These are phyloP conservation scores for Zygosaccharomyces gambellarensis DNA, from an alignment of 805 yeast species.

Conservation along the genomic window DNA sequence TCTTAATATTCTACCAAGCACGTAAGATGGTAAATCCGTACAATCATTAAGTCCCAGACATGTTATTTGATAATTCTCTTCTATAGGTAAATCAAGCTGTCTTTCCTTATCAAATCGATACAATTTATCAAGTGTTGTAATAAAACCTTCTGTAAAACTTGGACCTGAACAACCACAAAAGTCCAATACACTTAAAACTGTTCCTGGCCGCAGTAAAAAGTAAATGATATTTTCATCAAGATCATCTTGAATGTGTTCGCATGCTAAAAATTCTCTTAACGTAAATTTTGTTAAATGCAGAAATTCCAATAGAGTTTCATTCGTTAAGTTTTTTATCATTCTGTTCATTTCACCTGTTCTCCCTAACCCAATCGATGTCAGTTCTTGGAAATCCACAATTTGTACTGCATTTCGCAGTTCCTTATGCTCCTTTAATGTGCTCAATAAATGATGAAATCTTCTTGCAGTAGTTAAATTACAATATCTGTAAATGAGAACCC, in stretches of 20 bases:
- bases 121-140: conserved; percentile 29
- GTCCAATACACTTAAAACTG: conserved; percentile 62
- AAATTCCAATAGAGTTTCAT: conserved; percentile 61
- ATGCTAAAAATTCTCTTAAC: conserved; percentile 71
- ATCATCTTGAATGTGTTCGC: conserved; percentile 83
- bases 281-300: conserved; percentile 55
- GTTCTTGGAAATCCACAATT: conserved; percentile 79
- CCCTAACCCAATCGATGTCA: conserved; percentile 86
- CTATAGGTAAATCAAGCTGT: conserved; percentile 17
- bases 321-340: conserved; percentile 86
- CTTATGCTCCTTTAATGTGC: conserved; percentile 44
- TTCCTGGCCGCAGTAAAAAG: conserved; percentile 30
- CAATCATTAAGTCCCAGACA: conserved; percentile 81
- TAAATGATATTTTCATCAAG: conserved; percentile 47
- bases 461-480: conserved; percentile 76
- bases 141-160: conserved; percentile 56
- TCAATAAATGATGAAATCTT: conserved; percentile 66
- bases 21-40: conserved; percentile 61
- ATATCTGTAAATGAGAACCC: conserved; percentile 57
- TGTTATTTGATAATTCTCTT: conserved; percentile 30
- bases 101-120: conserved; percentile 18
- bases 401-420: conserved; percentile 55
- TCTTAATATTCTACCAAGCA: conserved; percentile 40
- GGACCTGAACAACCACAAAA: conserved; percentile 82
- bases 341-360: conserved; percentile 85